Percentiles rank a stretch among this genome's conserved stretches.
These are phyloP conservation scores for Leonotis leonurus DNA, from an alignment of 257 asterid species.

Conservation along the genomic window DNA sequence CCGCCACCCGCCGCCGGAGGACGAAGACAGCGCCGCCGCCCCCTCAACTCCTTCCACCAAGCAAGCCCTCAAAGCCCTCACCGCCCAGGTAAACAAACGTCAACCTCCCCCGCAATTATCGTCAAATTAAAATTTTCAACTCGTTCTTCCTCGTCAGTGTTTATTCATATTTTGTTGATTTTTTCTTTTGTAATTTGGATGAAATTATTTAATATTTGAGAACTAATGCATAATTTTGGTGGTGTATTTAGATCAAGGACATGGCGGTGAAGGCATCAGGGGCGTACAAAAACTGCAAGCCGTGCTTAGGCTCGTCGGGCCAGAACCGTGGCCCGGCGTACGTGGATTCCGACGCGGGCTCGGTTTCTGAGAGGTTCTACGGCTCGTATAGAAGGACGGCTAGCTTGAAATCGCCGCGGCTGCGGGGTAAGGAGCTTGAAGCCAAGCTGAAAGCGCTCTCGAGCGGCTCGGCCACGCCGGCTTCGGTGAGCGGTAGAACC, in stretches of 20 bases:
- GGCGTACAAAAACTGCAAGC: conserved; percentile 84
- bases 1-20: conserved; percentile 50
- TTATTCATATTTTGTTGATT: background rate
- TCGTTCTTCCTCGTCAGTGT: background rate
- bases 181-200: background rate
- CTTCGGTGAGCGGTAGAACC: conserved; percentile 75
- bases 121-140: background rate
- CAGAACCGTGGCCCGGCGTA: conserved; percentile 28
- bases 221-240: background rate
- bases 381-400: conserved; percentile 63
- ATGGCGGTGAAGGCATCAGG: conserved; percentile 95
- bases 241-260: conserved; percentile 67
- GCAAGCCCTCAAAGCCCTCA: conserved; percentile 67
- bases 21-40: conserved; percentile 33
- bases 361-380: conserved; percentile 52
- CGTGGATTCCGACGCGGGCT: conserved; percentile 55
- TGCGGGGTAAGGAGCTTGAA: conserved; percentile 59
- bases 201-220: background rate
- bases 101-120: background rate
- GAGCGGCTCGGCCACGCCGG: conserved; percentile 83
- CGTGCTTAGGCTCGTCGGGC: conserved; percentile 70
- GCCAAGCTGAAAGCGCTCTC: conserved; percentile 64
- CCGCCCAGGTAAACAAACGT: conserved; percentile 52
- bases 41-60: conserved; percentile 51
- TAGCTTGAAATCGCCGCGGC: conserved; percentile 50